Base-by-base conservation (phyloP, 140 eudicot species). In the Oenanthe javanica region DNA sequence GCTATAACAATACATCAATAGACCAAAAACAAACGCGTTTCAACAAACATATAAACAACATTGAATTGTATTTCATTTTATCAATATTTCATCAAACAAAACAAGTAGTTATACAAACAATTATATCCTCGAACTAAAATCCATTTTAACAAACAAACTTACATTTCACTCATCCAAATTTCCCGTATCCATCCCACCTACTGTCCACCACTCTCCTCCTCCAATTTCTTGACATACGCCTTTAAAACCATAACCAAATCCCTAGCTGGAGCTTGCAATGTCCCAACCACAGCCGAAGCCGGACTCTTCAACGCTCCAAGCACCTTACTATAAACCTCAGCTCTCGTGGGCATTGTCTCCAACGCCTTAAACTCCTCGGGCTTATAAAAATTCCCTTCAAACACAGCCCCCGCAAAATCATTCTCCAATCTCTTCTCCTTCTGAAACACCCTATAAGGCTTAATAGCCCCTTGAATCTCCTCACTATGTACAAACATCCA, bases 191-290 rank as follows among this genome's bases (percentile, higher is more conserved):
- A 27, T 5, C 54, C 38, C 38, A 18, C 9, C 82, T 84, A 85
- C 71, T 87, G 86, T 5, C 86, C 86, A 52, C 86, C 87, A 72
- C 82, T 77, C 78, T 91, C 98, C 8, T 91, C 96, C 82, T 92
- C 98, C 83, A 94, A 76, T 79, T 94, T 94, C 87, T 92, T 91
- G 52, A 93, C 91, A 84, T 84, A 89, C 55, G 98, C 98, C 82
- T 90, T 84, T 84, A 94, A 89, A 38, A 86, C 84, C 91, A 94
- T 43, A 4, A 94, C 82, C 86, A 94, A 84, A 25, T 94, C 87
- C 80, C 98, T 87, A 16, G 97, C 96, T n/a, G 97, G 98, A 0
- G 98, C 96, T 63, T 92, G 96, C 80, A 94, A 81, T 3, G 97
- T 92, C 21, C 92, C 91, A 31, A 94, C 96, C 46, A 94, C 94